These are phyloP conservation scores for Rhizophagus prolifer DNA, from an alignment of 192 early-diverging fungal genomes.

Conservation along the genomic window DNA sequence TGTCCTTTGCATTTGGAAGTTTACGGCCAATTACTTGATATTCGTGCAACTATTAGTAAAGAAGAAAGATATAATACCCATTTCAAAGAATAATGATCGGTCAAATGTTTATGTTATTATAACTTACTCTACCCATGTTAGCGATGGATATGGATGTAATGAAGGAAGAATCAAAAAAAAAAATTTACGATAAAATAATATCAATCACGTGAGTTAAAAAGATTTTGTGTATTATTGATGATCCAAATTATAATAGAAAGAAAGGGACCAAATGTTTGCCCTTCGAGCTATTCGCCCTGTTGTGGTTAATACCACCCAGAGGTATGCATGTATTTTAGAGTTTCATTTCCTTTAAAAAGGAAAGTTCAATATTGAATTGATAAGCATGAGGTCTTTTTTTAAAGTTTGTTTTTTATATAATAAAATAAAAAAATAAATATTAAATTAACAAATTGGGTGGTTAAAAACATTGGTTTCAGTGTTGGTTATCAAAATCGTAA, in stretches of 20 bases:
- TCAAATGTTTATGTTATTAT: neutral
- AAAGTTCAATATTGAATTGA: neutral
- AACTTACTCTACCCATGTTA: constrained; percentile 20
- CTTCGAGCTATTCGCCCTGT: neutral
- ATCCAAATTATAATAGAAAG: neutral
- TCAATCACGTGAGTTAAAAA: constrained; percentile 1
- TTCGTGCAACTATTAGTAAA: constrained; percentile 46
- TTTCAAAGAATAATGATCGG: neutral
- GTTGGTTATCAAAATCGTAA: constrained; percentile 74
- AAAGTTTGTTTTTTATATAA: too few species aligned
- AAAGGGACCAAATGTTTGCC: neutral
- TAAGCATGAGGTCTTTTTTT: neutral
- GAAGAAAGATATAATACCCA: neutral
- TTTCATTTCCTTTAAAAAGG: neutral
- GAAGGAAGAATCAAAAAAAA: neutral
- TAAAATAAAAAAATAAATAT: too few species aligned
- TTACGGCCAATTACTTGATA: constrained; percentile 91
- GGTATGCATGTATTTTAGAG: neutral
- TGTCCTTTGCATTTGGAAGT: constrained; percentile 88
- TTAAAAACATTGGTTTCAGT: constrained; percentile 37
- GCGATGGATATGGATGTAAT: neutral
- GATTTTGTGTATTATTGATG: neutral
- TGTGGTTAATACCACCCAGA: constrained; percentile 17
- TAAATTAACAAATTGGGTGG: neutral
- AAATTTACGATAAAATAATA: too few species aligned